Evolutionary conservation across 2,329 filamentous ascomycete species (phyloP), one percentile per base, ranked within the genome.

Genomic region (Mollisia scopiformis): DNA sequence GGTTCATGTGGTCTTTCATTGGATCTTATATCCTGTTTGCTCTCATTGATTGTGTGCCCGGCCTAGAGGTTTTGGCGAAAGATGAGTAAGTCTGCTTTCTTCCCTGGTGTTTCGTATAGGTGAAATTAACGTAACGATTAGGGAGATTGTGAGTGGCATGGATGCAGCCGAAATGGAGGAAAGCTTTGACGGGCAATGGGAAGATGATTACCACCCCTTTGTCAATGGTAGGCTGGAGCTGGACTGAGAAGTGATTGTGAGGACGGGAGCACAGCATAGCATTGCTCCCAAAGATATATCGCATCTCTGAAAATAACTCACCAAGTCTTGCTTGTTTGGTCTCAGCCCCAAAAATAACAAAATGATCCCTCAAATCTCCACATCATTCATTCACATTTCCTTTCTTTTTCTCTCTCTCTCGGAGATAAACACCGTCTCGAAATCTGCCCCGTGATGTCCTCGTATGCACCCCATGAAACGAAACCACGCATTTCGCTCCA

Each of bases 11-110:
- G 81, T 77, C 77, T 0, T 84, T 84, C 62, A 69, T 76, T 4
- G 79, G 76, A 4, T 79, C 77, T 28, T 84, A 81, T 66, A 64
- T 75, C 6, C 74, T 84, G 7, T 78, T 82, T 66, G 80, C 80
- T 3, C 57, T 82, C 55, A 78, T 84, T 55, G 82, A 84, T 66
- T 83, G 79, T 63, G 71, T 84, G 6, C 81, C 81, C 16, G 81
- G 80, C 1, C 74, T 82, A 11, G 80, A 84, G 64, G 80, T 84
- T 6, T 66, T 84, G 65, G 81, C 80, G 6, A 74, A 75, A 21
- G 81, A 84, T 67, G 80, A 82, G 80, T 84, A 69, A 74, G 80
- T 76, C n/a, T 47, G n/a, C 19, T n/a, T n/a, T n/a, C n/a, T n/a
- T n/a, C n/a, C n/a, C n/a, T n/a, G n/a, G n/a, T n/a, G n/a, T n/a